A percentile compares a stretch with the other conserved stretches of the same genome.
Evolutionary conservation across 768 basidiomycete species (phyloP).

Genomic region (Xerocomellus intermedius): DNA sequence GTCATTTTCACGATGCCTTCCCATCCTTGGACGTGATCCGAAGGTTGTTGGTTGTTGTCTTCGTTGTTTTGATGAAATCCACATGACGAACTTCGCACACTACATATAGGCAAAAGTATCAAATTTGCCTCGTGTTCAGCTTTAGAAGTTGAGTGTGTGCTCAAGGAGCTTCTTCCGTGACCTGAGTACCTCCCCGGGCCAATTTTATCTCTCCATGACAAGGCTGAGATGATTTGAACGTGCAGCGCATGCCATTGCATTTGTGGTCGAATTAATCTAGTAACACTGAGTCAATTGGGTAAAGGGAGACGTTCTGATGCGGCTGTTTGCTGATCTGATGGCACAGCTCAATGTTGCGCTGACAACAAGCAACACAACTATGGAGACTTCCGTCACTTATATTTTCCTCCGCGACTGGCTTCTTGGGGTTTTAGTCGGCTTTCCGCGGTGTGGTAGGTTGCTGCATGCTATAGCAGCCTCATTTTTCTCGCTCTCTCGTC

Average conservation of each 20-base stretch:
- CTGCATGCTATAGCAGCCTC: background rate
- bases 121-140: slow-evolving; percentile 18
- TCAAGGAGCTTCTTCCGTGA: slow-evolving; percentile 2
- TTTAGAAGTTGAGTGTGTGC: background rate
- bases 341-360: slow-evolving; percentile 6
- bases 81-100: slow-evolving; percentile 10
- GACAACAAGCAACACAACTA: slow-evolving; percentile 5
- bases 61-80: slow-evolving; percentile 14
- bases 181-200: background rate
- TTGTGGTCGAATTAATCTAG: background rate
- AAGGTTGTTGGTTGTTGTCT: slow-evolving; percentile 8
- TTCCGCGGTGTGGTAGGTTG: slow-evolving; percentile 21
- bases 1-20: background rate
- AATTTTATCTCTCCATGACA: slow-evolving; percentile 6
- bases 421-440: slow-evolving; percentile 21
- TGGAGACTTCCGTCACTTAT: slow-evolving; percentile 4
- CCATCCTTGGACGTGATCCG: slow-evolving; percentile 13
- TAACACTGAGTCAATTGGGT: background rate
- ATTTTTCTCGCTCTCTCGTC: slow-evolving; percentile 4
- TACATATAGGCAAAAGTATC: background rate
- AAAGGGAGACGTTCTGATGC: background rate
- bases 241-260: background rate
- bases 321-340: slow-evolving; percentile 6
- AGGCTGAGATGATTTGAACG: slow-evolving; percentile 1
- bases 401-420: slow-evolving; percentile 9